These are phyloP conservation scores for Pseudocercospora cruenta DNA, from an alignment of 2,329 filamentous ascomycete species.

Conservation along the genomic window DNA sequence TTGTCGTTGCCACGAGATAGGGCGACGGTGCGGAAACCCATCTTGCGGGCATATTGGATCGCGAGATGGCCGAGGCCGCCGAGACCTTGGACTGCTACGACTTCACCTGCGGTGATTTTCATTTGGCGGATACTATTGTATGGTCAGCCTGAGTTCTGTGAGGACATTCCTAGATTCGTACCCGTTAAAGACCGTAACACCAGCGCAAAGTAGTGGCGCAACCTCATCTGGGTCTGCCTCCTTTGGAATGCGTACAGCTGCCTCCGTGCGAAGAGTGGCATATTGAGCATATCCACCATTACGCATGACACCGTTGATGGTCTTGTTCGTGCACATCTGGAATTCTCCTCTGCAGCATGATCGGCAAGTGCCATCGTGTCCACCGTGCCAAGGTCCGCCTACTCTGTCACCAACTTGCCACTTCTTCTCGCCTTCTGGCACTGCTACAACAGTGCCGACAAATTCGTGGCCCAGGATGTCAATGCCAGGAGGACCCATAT, in stretches of 20 bases:
- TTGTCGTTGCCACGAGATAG: constrained; percentile 56
- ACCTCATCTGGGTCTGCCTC: constrained; percentile 51
- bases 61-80: constrained; percentile 56
- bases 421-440: constrained; percentile 60
- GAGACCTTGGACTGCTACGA: constrained; percentile 57
- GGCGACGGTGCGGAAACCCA: constrained; percentile 58
- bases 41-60: constrained; percentile 56
- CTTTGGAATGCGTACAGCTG: constrained; percentile 57
- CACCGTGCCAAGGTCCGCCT: constrained; percentile 71
- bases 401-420: constrained; percentile 69
- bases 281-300: constrained; percentile 70
- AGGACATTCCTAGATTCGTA: neutral
- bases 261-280: constrained; percentile 62
- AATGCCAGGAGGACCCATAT: constrained; percentile 53
- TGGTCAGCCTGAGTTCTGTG: neutral
- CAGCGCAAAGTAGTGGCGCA: constrained; percentile 53
- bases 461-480: constrained; percentile 65
- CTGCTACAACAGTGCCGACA: constrained; percentile 64
- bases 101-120: constrained; percentile 49
- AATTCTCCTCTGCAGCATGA: constrained; percentile 65
- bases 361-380: constrained; percentile 64
- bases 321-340: constrained; percentile 68
- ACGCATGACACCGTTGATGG: constrained; percentile 66
- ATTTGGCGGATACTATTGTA: constrained; percentile 57
- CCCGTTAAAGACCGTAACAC: constrained; percentile 57